phyloP scores from a whole-genome alignment of 1,139 yeast genomes.

The Yamadazyma friedrichii region DNA sequence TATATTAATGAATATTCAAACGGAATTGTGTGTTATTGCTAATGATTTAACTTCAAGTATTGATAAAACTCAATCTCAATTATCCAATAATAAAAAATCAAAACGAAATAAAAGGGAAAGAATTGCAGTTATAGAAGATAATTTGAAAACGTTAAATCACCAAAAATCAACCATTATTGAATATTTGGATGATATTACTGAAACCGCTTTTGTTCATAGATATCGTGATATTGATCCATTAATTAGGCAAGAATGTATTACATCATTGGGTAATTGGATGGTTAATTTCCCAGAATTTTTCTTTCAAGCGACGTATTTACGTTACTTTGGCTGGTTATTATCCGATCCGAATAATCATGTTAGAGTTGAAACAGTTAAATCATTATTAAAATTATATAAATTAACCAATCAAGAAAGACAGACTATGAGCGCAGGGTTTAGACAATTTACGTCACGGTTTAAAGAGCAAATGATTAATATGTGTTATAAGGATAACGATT shows the following conservation, averaged over 20 bases:
- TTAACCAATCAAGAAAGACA: conserved; percentile 17
- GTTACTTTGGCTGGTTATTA: conserved; percentile 82
- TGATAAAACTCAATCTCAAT: conserved; percentile 44
- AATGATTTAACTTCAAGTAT: conserved; percentile 43
- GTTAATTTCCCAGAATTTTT: conserved; percentile 67
- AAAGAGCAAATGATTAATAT: conserved; percentile 65
- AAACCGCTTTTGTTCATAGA: conserved; percentile 69
- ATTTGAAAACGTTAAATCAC: conserved; percentile 46
- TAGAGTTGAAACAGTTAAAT: conserved; percentile 62
- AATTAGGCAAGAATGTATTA: conserved; percentile 69
- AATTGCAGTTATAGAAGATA: conserved; percentile 43
- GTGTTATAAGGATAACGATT: conserved; percentile 31
- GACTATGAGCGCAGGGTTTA: conserved; percentile 43
- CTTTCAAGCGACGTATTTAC: conserved; percentile 64
- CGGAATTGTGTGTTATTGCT: conserved; percentile 44
- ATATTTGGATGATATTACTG: conserved; percentile 63
- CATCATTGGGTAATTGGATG: conserved; percentile 66
- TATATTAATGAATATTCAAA: conserved; percentile 58
- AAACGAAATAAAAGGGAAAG: conserved; percentile 31
- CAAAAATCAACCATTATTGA: conserved; percentile 55
- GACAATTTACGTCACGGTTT: conserved; percentile 73
- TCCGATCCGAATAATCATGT: conserved; percentile 67
- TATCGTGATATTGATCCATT: conserved; percentile 77
- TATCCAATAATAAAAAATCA: conserved; percentile 24
- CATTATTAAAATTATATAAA: conserved; percentile 52